Evolutionary conservation across 192 early-diverging fungal species (phyloP), one percentile per base, ranked within the genome.

Genomic region (Coemansia sp.): DNA sequence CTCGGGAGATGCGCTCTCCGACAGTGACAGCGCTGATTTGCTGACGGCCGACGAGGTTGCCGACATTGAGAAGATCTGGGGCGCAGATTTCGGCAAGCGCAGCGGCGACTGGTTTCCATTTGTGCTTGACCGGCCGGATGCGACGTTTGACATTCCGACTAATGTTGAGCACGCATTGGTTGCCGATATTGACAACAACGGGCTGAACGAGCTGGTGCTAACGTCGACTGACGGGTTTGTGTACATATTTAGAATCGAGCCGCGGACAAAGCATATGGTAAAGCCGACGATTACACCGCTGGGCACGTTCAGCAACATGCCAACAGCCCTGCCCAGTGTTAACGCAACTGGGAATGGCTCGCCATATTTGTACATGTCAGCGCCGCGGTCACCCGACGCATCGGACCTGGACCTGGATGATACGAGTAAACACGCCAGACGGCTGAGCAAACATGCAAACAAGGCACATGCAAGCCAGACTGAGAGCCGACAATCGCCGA

Each of bases 121-220:
- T 55, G 70, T 76, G n/a, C 64, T 82, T 8, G 73, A 75, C 12
- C 38, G 67, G 7, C 79, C 79, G 23, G 74, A 82, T 22, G 72
- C 75, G 67, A 68, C 79, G 2, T 84, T 84, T 52, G 56, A 67
- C 11, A 76, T 84, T 12, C 70, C 76, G 7, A 76, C 74, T 2
- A 84, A 84, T 22, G 77, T 80, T 24, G 82, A 84, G 63, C 76
- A 84, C 22, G 73, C 77, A 12, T 56, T 84, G 58, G 74, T 84
- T 14, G 70, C 73, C 2, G 82, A 84, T 29, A 58, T 79, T 9
- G 75, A 84, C 59, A 72, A 70, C 63, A 67, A 80, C 59, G 82
- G 82, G 5, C 49, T 70, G 29, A 84, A 84, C 57, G 82, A 84
- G 66, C 74, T 84, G n/a, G 69, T 84, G 25, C 58, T 84, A 25